Evolutionary conservation across 768 basidiomycete genomes (phyloP).

Genomic region (Sporobolomyces roseus): DNA sequence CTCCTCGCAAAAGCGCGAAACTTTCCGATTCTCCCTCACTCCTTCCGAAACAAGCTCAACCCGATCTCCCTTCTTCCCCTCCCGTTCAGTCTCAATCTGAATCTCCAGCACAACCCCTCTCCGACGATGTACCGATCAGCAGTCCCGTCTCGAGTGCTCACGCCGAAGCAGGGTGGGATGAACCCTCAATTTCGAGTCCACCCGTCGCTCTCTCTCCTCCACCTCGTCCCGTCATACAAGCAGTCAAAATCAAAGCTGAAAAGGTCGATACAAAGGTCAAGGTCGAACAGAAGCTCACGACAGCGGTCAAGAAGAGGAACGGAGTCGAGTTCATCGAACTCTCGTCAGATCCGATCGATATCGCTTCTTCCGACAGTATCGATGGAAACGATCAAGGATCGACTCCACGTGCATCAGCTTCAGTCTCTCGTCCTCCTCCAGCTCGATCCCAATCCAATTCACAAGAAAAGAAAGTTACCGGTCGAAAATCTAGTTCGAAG

Average conservation of each 20-base stretch:
- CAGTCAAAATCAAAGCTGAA: not conserved
- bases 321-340: conserved; percentile 1
- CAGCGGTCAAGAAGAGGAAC: not conserved
- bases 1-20: conserved; percentile 7
- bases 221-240: not conserved
- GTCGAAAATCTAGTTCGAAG: no score
- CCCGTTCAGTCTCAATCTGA: not conserved
- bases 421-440: no score
- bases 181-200: not conserved
- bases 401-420: not conserved
- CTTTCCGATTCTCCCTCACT: no score
- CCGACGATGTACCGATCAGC: conserved; percentile 12
- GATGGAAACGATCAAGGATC: not conserved
- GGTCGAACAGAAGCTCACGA: not conserved
- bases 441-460: not conserved
- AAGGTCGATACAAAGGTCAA: not conserved
- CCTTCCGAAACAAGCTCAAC: no score
- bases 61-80: not conserved
- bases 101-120: not conserved
- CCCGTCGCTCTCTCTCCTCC: not conserved
- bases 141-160: conserved; percentile 17
- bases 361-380: conserved; percentile 11
- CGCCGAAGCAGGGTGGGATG: conserved; percentile 21
- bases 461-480: not conserved
- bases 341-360: conserved; percentile 34